Conservation (phyloP, 2,329 filamentous ascomycete species). For the Parascedosporium putredinis region DNA sequence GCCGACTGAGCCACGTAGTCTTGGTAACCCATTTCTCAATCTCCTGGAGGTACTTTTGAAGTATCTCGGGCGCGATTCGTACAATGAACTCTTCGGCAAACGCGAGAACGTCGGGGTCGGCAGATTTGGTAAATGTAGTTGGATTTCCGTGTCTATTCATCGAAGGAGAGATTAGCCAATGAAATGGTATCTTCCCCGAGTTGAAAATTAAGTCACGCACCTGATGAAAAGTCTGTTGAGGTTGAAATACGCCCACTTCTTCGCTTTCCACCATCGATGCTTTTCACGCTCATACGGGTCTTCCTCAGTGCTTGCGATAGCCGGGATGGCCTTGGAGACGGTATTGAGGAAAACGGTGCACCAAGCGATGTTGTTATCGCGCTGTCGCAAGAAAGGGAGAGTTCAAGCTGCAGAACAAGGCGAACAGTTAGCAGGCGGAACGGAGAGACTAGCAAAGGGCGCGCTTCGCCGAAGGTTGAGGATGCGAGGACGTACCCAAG, state of each 20-base stretch:
- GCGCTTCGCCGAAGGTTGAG: no score
- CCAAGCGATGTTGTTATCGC: conserved; percentile 84
- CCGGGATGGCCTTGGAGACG: conserved; percentile 74
- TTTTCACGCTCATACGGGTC: conserved; percentile 76
- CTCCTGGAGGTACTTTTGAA: conserved; percentile 87
- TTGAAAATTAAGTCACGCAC: conserved; percentile 34
- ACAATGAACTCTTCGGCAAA: conserved; percentile 87
- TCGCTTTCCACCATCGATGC: conserved; percentile 99
- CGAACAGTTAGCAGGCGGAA: no score
- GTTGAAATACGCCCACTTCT: conserved; percentile 99
- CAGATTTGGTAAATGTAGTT: conserved; percentile 58
- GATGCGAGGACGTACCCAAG: conserved; percentile 67
- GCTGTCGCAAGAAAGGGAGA: conserved; percentile 69
- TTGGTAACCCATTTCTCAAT: conserved; percentile 98
- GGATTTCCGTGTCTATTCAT: conserved; percentile 85
- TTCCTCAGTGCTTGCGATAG: conserved; percentile 68
- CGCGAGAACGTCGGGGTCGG: conserved; percentile 54
- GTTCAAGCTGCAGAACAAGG: conserved; percentile 60
- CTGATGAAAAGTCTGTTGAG: conserved; percentile 90
- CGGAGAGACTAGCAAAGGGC: no score
- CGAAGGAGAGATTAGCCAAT: conserved; percentile 9
- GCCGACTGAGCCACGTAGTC: conserved; percentile 87
- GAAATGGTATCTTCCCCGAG: background rate
- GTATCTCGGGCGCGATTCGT: conserved; percentile 88
- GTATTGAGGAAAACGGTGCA: conserved; percentile 90